Base-by-base conservation (phyloP, 768 basidiomycete species). In the Clitopilus hobsonii region DNA sequence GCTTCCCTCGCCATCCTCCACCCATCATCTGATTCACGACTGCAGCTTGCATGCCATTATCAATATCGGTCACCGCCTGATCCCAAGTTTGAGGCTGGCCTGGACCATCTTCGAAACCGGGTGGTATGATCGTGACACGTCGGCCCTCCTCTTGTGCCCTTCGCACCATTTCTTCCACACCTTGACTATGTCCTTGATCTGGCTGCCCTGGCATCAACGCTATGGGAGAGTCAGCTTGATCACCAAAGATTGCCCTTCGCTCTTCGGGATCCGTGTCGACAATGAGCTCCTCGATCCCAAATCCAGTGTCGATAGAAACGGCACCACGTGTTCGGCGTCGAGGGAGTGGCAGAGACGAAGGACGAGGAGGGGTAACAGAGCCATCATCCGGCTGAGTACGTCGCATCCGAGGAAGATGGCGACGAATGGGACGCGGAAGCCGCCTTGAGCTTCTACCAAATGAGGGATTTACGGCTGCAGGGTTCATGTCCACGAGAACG, bases 401-500 rank as follows among this genome's bases (percentile, higher is more conserved):
- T 11, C 1, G 13, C 30, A 49, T n/a, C 14, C 20, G 23, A 13
- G 10, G 10, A 8, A n/a, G 16, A 26, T 6, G 36, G 27, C 18
- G 49, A 27, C 26, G 29, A 5, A 18, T 50, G 47, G 16, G 13
- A 11, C n/a, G 32, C n/a, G 13, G 32, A 4, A 11, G 13, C 10
- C 3, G 3, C 13, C 13, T 10, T 2, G 32, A 36, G 32, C 32
- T 10, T n/a, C n/a, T n/a, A n/a, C n/a, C n/a, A n/a, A n/a, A n/a
- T n/a, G n/a, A n/a, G n/a, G n/a, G n/a, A n/a, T n/a, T n/a, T n/a
- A n/a, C n/a, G n/a, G 54, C 20, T 10, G 51, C 64, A 29, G 65
- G 51, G 53, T 59, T 60, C 52, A 67, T 73, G 63, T 95, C 91
- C 61, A 82, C 86, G 38, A 74, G 69, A 49, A 98, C 82, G 67